phyloP scores from a whole-genome alignment of 371 early-diverging fungal genomes.

The Mycotypha africana region DNA sequence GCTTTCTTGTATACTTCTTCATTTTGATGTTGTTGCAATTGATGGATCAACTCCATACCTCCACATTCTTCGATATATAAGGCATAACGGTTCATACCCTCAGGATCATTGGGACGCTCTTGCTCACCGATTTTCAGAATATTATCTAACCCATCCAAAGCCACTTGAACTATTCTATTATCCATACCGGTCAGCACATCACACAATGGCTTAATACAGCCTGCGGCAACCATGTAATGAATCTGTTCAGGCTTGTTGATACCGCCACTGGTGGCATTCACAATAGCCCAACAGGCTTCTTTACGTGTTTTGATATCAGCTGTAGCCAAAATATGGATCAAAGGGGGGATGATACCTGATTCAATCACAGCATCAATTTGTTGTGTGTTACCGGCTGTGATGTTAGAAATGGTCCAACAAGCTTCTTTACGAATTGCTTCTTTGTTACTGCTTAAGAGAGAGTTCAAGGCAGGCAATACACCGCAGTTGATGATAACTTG shows the following conservation, averaged over 20 bases:
- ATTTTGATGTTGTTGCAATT: slow-evolving; percentile 89
- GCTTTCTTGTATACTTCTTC: slow-evolving; percentile 94
- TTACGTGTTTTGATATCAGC: slow-evolving; percentile 98
- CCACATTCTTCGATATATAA: slow-evolving; percentile 88
- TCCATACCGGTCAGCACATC: slow-evolving; percentile 89
- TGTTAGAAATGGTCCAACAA: slow-evolving; percentile 99
- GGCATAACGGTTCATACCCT: slow-evolving; percentile 84
- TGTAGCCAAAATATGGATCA: slow-evolving; percentile 81
- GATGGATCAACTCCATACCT: slow-evolving; percentile 90
- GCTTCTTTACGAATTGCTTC: slow-evolving; percentile 98
- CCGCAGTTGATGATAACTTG: slow-evolving; percentile 93
- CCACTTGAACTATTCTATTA: slow-evolving; percentile 93
- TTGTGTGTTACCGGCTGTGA: slow-evolving; percentile 97
- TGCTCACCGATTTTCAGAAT: slow-evolving; percentile 95
- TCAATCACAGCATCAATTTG: slow-evolving; percentile 97
- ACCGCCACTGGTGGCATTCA: slow-evolving; percentile 96
- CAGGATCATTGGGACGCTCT: slow-evolving; percentile 31
- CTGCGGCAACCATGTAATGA: slow-evolving; percentile 84
- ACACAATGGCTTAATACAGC: slow-evolving; percentile 93
- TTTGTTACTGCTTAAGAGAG: slow-evolving; percentile 80
- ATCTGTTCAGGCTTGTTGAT: slow-evolving; percentile 86
- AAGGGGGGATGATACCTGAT: slow-evolving; percentile 88
- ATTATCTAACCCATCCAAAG: slow-evolving; percentile 96
- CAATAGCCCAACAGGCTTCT: slow-evolving; percentile 99
- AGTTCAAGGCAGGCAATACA: slow-evolving; percentile 76